Percentiles rank a stretch among this genome's conserved stretches.
Conservation (phyloP, 805 yeast genomes). For the Ogataea corticis region DNA sequence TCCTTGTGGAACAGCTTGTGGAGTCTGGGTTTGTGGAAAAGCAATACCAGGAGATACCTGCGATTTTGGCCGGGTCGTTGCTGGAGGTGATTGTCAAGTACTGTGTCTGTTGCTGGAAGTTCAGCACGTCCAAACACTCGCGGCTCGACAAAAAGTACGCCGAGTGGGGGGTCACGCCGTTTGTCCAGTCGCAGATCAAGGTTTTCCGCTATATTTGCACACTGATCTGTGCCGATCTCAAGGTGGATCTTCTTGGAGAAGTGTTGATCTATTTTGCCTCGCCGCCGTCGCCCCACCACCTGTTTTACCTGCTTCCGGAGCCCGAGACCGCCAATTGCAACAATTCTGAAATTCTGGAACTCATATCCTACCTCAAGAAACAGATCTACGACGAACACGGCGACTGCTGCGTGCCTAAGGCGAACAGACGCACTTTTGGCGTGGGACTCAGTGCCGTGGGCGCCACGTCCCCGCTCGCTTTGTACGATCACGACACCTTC, state of each 20-base stretch:
- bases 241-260: constrained; percentile 24
- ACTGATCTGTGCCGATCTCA: constrained; percentile 20
- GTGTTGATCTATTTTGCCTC: constrained; percentile 26
- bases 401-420: constrained; percentile 19
- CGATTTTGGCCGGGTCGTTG: constrained; percentile 32
- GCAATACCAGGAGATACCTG: constrained; percentile 27
- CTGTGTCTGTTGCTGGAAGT: constrained; percentile 48
- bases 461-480: constrained; percentile 7
- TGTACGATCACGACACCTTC: constrained; percentile 7
- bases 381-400: constrained; percentile 23
- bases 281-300: constrained; percentile 28
- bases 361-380: constrained; percentile 21
- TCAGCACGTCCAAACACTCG: constrained; percentile 20
- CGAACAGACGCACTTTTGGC: constrained; percentile 1
- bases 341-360: constrained; percentile 19
- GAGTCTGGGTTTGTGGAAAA: constrained; percentile 40
- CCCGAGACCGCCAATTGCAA: constrained; percentile 9
- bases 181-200: constrained; percentile 21
- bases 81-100: constrained; percentile 45
- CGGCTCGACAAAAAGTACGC: constrained; percentile 27
- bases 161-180: constrained; percentile 35
- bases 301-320: constrained; percentile 17
- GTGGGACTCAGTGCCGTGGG: constrained; percentile 1
- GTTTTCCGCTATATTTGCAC: constrained; percentile 22
- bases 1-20: constrained; percentile 40